Percentiles rank a stretch among this genome's conserved stretches.
Conservation (phyloP, 345 rosid species). For the Orychophragmus violaceus region DNA sequence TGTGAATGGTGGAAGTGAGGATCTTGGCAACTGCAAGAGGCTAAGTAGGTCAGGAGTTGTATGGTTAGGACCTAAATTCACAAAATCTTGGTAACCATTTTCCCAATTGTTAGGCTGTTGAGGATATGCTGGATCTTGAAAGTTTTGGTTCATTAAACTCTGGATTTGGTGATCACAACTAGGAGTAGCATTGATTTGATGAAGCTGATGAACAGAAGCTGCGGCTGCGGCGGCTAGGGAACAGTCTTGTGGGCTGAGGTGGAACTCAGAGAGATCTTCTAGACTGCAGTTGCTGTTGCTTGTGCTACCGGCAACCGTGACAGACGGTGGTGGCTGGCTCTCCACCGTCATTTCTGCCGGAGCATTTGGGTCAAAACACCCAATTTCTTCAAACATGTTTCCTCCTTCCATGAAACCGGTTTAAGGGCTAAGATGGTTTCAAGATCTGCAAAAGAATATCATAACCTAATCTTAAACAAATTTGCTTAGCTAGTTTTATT, state of each 20-base stretch:
- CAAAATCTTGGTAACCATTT: conserved; percentile 23
- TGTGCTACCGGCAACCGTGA: conserved; percentile 18
- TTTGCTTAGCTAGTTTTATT: no score
- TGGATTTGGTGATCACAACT: conserved; percentile 17
- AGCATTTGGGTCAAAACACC: conserved; percentile 46
- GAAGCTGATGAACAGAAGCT: conserved; percentile 42
- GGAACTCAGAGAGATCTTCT: conserved; percentile 42
- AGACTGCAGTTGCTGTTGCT: conserved; percentile 35
- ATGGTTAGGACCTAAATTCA: conserved; percentile 17
- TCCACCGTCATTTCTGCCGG: conserved; percentile 28
- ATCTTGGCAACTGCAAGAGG: conserved; percentile 51
- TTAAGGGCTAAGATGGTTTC: not conserved
- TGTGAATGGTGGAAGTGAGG: conserved; percentile 36
- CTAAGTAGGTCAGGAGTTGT: conserved; percentile 59
- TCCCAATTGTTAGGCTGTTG: conserved; percentile 35
- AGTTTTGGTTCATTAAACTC: conserved; percentile 23
- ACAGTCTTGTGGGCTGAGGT: conserved; percentile 27
- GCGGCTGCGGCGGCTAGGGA: conserved; percentile 23
- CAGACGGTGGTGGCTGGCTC: conserved; percentile 19
- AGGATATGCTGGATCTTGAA: conserved; percentile 15
- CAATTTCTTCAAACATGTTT: conserved; percentile 47
- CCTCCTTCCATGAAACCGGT: not conserved
- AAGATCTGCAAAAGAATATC: not conserved
- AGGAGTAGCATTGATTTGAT: conserved; percentile 33
- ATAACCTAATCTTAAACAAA: conserved; percentile 2